These are phyloP conservation scores for Didymella sp. DNA, from an alignment of 2,329 filamentous ascomycete genomes.

Conservation along the genomic window DNA sequence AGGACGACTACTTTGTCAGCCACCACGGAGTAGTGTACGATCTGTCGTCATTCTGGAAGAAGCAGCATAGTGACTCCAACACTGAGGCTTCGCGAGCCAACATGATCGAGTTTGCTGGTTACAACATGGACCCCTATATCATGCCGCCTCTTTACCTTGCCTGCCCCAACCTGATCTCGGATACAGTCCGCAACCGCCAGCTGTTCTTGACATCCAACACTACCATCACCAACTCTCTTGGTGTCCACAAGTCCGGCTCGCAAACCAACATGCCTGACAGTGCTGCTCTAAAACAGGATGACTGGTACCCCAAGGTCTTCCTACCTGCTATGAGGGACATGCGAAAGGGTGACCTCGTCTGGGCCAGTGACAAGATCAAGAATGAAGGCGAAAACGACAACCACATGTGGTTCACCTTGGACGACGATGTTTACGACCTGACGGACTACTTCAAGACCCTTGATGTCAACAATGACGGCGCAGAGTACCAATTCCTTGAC, in stretches of 20 bases:
- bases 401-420: constrained; percentile 81
- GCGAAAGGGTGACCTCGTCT: constrained; percentile 87
- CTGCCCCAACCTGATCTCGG: constrained; percentile 74
- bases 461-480: constrained; percentile 62
- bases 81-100: constrained; percentile 64
- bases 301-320: constrained; percentile 82
- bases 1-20: constrained; percentile 83
- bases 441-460: constrained; percentile 89
- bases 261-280: constrained; percentile 60
- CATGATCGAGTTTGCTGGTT: constrained; percentile 81
- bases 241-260: constrained; percentile 74
- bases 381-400: constrained; percentile 70
- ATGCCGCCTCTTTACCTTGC: constrained; percentile 75
- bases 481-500: constrained; percentile 75
- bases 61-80: constrained; percentile 78
- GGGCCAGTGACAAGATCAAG: constrained; percentile 65
- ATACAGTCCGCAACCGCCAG: constrained; percentile 52
- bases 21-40: constrained; percentile 92
- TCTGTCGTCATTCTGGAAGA: constrained; percentile 83
- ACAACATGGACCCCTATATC: constrained; percentile 86
- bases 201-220: constrained; percentile 69
- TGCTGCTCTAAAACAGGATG: constrained; percentile 64
- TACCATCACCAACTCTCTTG: constrained; percentile 63
- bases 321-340: constrained; percentile 81
- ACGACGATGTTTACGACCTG: constrained; percentile 82